Base-by-base conservation (phyloP, 805 yeast genomes). In the Scheffersomyces spartinae region DNA sequence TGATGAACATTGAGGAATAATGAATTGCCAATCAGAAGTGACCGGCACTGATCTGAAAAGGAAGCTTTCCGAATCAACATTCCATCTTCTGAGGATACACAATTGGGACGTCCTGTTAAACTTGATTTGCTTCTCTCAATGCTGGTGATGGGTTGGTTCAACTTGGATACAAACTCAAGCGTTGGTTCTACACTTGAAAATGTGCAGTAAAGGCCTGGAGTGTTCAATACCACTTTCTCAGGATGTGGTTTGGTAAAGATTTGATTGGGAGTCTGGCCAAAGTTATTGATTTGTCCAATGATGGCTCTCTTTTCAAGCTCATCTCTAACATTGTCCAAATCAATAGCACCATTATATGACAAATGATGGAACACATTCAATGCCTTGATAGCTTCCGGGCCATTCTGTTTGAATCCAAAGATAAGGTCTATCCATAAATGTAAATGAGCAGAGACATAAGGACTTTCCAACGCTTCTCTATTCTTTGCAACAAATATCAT, bases 251-350 rank as follows among this genome's bases (percentile, higher is more conserved):
- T 66, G 10, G 53, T 56, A 38, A 85, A 82, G 7, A 85, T 53
- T 38, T 78, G 81, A 25, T 67, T 43, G 2, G 95, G 95, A 0
- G 94, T 84, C 44, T 84, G 95, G 0, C 95, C 95, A 60, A 84
- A 84, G 48, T 84, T 84, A 44, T 85, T 91, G 26, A 84, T 84
- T 38, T 80, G 79, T 2, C 94, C 86, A 13, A 83, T 78, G 3
- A 79, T 64, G 1, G 94, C 88, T 19, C 73, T 60, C 35, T 75
- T 64, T 47, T 84, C 94, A 33, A 67, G 62, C 18, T 74, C 83
- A 42, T 83, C 86, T 32, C 69, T 62, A 29, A 84, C 76, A 13
- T 62, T 63, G 33, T 82, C 94, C 27, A 84, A 52, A 43, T 84
- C 73, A 11, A 81, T 74, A 0, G 86, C 82, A 2, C 95, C 95